A percentile compares a stretch with the other conserved stretches of the same genome.
These are phyloP conservation scores for Begonia peltatifolia DNA, from an alignment of 306 rosid genomes.

Conservation along the genomic window DNA sequence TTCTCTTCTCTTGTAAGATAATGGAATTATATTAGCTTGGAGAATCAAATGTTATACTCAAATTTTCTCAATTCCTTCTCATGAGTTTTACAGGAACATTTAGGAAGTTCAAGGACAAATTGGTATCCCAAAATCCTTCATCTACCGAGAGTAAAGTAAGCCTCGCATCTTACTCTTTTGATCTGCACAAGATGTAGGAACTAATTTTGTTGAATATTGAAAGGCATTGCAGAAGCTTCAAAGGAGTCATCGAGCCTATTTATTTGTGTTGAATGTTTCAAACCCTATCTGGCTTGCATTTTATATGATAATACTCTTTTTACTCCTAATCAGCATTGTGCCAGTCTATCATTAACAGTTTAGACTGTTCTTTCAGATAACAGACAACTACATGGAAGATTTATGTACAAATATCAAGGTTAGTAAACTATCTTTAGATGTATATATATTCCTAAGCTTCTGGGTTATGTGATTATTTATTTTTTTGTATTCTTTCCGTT, in stretches of 20 bases:
- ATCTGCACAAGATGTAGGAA: too few relatives aligned
- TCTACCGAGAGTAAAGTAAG: conserved; percentile 47
- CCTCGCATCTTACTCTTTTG: conserved; percentile 4
- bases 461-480: not conserved
- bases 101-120: conserved; percentile 63
- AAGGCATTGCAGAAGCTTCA: too few relatives aligned
- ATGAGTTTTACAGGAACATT: conserved; percentile 47
- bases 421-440: conserved; percentile 7
- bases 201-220: too few relatives aligned
- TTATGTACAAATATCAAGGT: conserved; percentile 70
- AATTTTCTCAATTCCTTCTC: not conserved
- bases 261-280: too few relatives aligned
- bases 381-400: conserved; percentile 41
- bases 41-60: too few relatives aligned
- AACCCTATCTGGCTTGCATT: not conserved
- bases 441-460: not conserved
- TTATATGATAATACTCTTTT: not conserved
- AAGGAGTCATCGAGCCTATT: too few relatives aligned
- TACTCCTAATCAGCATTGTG: not conserved
- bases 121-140: conserved; percentile 42
- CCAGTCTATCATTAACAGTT: conserved; percentile 6
- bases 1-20: too few relatives aligned
- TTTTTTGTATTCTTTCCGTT: not conserved
- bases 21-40: too few relatives aligned
- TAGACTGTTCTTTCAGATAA: conserved; percentile 29